Conservation (phyloP, 2,329 filamentous ascomycete genomes). For the Apiospora aurea region DNA sequence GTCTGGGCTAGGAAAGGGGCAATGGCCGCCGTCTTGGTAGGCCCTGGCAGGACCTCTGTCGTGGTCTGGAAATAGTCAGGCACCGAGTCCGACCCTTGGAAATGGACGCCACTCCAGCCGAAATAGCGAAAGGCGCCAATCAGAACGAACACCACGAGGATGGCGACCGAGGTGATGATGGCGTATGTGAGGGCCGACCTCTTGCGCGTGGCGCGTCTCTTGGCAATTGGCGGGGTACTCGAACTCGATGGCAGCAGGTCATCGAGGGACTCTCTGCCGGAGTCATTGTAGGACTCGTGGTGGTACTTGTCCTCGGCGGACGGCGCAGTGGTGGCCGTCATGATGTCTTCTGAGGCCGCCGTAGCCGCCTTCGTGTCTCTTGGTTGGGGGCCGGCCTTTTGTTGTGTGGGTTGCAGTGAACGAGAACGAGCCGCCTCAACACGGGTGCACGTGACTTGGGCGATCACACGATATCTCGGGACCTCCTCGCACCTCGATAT, state of each 20-base stretch:
- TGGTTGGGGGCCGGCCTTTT: not conserved
- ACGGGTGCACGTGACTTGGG: not conserved
- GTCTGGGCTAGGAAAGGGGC: constrained; percentile 74
- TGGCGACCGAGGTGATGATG: not conserved
- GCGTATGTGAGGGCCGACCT: not conserved
- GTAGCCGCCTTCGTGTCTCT: too few species aligned
- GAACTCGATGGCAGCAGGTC: not conserved
- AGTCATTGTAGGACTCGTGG: not conserved
- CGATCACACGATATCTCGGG: not conserved
- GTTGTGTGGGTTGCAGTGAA: not conserved
- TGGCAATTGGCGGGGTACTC: not conserved
- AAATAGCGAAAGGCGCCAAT: not conserved
- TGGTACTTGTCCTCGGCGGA: not conserved
- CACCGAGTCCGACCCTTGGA: constrained; percentile 35
- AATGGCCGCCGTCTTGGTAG: constrained; percentile 72
- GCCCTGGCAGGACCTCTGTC: constrained; percentile 67
- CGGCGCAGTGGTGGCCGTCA: not conserved
- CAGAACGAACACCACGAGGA: not conserved
- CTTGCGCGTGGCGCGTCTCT: not conserved
- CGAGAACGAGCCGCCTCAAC: not conserved
- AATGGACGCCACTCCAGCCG: not conserved
- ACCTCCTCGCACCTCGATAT: not conserved
- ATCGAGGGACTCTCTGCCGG: constrained; percentile 1
- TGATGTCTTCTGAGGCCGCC: not conserved
- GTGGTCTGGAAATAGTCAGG: constrained; percentile 70